These are phyloP conservation scores for Microbotryum scabiosae DNA, from an alignment of 1,284 basidiomycete species.

Conservation along the genomic window DNA sequence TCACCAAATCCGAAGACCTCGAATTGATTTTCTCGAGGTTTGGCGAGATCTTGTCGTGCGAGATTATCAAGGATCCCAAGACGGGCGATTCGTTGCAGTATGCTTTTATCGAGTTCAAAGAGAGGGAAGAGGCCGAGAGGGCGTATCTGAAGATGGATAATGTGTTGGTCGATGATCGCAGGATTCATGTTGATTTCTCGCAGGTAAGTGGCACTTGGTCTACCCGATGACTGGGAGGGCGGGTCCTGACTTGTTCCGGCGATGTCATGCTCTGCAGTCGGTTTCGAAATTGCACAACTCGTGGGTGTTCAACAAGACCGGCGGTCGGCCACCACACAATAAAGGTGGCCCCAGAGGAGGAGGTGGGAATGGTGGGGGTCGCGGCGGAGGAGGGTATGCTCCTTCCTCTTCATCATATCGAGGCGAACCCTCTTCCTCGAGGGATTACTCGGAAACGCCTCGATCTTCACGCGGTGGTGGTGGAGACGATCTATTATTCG, in stretches of 20 bases:
- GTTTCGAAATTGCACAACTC: constrained; percentile 55
- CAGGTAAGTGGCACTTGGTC: constrained; percentile 45
- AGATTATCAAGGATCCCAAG: constrained; percentile 90
- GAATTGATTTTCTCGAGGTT: constrained; percentile 96
- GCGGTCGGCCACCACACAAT: constrained; percentile 34
- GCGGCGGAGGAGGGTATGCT: constrained; percentile 29
- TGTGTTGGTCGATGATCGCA: constrained; percentile 92
- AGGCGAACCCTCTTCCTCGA: background rate
- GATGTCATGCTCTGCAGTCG: constrained; percentile 57
- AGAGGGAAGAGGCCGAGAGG: constrained; percentile 84
- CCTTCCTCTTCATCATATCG: constrained; percentile 10
- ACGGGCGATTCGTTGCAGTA: constrained; percentile 96
- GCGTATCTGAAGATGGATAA: constrained; percentile 99
- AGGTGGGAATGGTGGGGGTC: constrained; percentile 16
- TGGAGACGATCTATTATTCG: constrained; percentile 1
- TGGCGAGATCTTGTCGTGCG: constrained; percentile 90
- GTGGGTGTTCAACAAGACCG: constrained; percentile 39
- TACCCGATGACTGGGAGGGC: too few species aligned
- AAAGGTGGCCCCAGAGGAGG: constrained; percentile 31
- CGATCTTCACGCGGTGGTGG: background rate
- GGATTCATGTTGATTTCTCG: constrained; percentile 94
- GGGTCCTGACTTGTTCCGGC: background rate
- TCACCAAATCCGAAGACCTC: constrained; percentile 89
- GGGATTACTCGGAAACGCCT: background rate
- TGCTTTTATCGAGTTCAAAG: constrained; percentile 97